Evolutionary conservation across 1,139 yeast genomes (phyloP).

Genomic region (Hyphopichia pseudoburtonii): DNA sequence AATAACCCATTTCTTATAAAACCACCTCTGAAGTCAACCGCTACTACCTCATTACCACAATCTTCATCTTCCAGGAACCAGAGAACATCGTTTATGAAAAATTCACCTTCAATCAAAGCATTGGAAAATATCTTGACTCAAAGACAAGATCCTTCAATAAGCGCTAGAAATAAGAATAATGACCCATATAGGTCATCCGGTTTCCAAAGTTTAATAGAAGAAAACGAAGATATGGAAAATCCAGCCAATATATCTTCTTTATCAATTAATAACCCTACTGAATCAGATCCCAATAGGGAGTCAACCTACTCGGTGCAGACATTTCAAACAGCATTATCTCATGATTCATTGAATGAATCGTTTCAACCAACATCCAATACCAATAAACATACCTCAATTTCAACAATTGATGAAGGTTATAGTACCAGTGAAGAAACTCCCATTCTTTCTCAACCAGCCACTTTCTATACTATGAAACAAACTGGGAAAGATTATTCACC

Average conservation of each 20-base stretch:
- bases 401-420: conserved; percentile 20
- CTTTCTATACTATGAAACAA: conserved; percentile 19
- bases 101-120: conserved; percentile 56
- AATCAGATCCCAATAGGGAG: conserved; percentile 11
- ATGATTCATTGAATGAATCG: conserved; percentile 11
- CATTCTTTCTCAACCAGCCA: conserved; percentile 24
- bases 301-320: conserved; percentile 26
- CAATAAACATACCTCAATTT: conserved; percentile 12
- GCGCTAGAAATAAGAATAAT: background rate
- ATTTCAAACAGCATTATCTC: conserved; percentile 29
- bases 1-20: conserved; percentile 1
- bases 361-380: conserved; percentile 4
- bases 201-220: conserved; percentile 2
- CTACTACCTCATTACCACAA: background rate
- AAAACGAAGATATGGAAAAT: conserved; percentile 5
- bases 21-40: conserved; percentile 2
- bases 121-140: conserved; percentile 47
- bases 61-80: conserved; percentile 2
- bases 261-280: conserved; percentile 1
- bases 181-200: background rate
- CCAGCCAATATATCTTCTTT: conserved; percentile 1
- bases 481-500: conserved; percentile 9
- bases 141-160: background rate
- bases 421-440: conserved; percentile 25
- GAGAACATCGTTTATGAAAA: conserved; percentile 48